Base-by-base conservation (phyloP, 306 rosid species). In the Calophaca sinica region DNA sequence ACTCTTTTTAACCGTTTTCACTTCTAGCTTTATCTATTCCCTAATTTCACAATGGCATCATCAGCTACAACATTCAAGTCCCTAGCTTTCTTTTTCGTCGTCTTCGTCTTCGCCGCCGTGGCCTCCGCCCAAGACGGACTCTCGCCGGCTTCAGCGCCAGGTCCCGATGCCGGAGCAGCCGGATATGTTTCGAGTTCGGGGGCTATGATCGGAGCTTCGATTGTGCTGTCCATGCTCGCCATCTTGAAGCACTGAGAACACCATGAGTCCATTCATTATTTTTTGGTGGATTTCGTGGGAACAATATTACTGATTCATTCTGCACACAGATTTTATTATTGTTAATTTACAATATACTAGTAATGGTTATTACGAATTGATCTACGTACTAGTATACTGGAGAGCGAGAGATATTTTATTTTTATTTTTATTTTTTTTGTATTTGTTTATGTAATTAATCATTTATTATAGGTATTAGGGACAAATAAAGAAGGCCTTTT, bases 51-150 rank as follows among this genome's bases (percentile, higher is more conserved):
- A 36, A 36, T 54, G 89, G 91, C 87, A 3, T 39, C 51, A 11
- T 36, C 44, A 35, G 8, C 62, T 15, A 5, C 41, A 0, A 3
- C 41, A 36, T 36, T 80, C 78, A 85, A 81, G 80, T 75, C 72
- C 51, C 58, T 78, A 64, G 51, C 70, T 29, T 3, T 55, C 11
- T 15, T 65, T 36, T 38, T 80, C 4, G 50, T 57, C 35, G 72
- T 57, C 20, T 76, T 50, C 5, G 11, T 83, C 62, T 66, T 82
- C 75, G 67, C 62, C n/a, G 65, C 53, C 36, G 50, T 66, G 28
- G 80, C 74, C 5, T 0, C 76, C 2, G 90, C 87, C 4, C 91
- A 85, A 51, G 90, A 84, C 5, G 35, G 62, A 0, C 14, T 75
- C 0, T 60, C 83, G 0, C 85, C 87, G 0, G 60, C 84, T 0